Base-by-base conservation (phyloP, 805 yeast genomes). In the Starmerella potacharoeniae region DNA sequence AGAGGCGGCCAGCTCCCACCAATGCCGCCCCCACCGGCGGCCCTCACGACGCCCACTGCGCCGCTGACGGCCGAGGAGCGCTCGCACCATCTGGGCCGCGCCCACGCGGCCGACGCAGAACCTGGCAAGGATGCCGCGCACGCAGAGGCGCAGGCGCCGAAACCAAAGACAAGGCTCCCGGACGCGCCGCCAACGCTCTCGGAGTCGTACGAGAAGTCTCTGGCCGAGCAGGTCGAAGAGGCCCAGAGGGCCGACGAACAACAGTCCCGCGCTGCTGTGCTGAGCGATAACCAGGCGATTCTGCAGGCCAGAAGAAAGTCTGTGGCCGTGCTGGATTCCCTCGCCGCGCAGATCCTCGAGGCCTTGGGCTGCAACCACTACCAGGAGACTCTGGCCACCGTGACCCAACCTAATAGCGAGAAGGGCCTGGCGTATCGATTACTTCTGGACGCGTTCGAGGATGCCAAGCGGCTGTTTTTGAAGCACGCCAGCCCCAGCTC, bases 321-420 rank as follows among this genome's bases (percentile, higher is more conserved):
- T 16, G 55, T 89, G 43, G 90, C 95, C 0, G 77, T 86, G 1
- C 70, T 90, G 57, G 96, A 89, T 65, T 86, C 86, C 61, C 74
- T 90, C 52, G 80, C 96, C 0, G 79, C 89, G 1, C 97, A 90
- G 66, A 73, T 90, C 17, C 72, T 90, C 53, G 74, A 93, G 58
- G 73, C 83, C 2, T 78, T 89, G 40, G 54, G 64, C 40, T 75
- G 78, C 30, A 84, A 84, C 5, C 84, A 95, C 4, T 84, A 84
- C 64, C 87, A 86, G 63, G 86, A 84, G 50, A 79, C 86, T 8
- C 73, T 86, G 61, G 82, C 81, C 46, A 72, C 85, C 39, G 86
- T 86, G 1, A 77, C 88, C 40, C 71, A 78, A 60, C 78, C 80
- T 22, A 80, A 86, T 5, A 79, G 80, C 53, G 86, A 83, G 46